phyloP scores from a whole-genome alignment of 1,284 basidiomycete species.

The Cryptococcus sp. region DNA sequence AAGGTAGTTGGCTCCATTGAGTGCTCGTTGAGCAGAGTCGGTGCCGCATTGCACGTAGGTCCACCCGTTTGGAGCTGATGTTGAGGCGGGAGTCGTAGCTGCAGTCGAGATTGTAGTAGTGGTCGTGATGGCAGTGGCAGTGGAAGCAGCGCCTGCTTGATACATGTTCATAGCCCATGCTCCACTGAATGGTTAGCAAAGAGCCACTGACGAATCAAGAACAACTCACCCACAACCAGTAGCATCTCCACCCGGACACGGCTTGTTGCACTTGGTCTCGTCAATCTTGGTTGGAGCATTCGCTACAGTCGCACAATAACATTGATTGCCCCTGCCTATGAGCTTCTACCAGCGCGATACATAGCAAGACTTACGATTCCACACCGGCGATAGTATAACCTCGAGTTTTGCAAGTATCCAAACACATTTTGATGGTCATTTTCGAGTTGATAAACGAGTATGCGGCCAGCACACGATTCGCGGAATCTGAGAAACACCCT shows the following conservation, averaged over 20 bases:
- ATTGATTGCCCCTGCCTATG: too few relatives aligned
- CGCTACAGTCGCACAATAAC: not conserved
- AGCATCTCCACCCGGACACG: not conserved
- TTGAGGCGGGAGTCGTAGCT: not conserved
- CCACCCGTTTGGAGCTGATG: slow-evolving; percentile 3
- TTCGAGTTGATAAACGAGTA: slow-evolving; percentile 3
- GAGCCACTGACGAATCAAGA: not conserved
- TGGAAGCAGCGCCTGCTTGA: not conserved
- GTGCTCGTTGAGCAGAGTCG: slow-evolving; percentile 1
- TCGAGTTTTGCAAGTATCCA: slow-evolving; percentile 5
- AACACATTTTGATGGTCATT: slow-evolving; percentile 19
- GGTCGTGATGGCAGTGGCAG: too few relatives aligned
- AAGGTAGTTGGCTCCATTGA: slow-evolving; percentile 4
- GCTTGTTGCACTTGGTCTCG: not conserved
- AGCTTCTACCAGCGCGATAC: too few relatives aligned
- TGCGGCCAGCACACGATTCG: slow-evolving; percentile 9
- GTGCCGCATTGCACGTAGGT: slow-evolving; percentile 2
- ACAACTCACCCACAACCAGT: not conserved
- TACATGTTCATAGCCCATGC: not conserved
- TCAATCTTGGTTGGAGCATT: not conserved
- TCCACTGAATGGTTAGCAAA: not conserved
- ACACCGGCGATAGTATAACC: slow-evolving; percentile 8
- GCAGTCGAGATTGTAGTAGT: not conserved
- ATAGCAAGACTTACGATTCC: slow-evolving; percentile 17
- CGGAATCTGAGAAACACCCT: slow-evolving; percentile 15